Base-by-base conservation (phyloP, 73 alveolate genomes). In the Paramecium sexaurelia region DNA sequence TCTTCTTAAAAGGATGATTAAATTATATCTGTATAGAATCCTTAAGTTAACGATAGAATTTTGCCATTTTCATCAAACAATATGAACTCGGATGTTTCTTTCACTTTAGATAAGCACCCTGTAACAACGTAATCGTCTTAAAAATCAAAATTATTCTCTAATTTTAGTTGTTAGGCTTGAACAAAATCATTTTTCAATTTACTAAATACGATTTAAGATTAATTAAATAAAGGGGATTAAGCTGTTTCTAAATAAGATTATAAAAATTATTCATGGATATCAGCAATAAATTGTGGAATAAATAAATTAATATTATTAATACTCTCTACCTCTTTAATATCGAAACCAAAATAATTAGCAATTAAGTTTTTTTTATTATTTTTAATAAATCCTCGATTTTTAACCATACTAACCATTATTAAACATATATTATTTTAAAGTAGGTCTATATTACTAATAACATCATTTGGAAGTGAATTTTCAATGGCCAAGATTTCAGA, bases 401-500 rank as follows among this genome's bases (percentile, higher is more conserved):
- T 73, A 9, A 73, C 87, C 87, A 73, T 73, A 36, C 87, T 73
- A 1, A 73, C 17, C 56, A 32, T 32, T 0, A 73, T 32, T 20
- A 35, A 32, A 37, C 57, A 20, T 37, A 37, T 15, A 3, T 73
- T 73, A 32, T 73, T 66, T 17, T 73, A 35, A n/a, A 73, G 36
- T 0, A 73, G 10, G 9, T 73, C 45, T 17, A 73, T 32, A 20
- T 73, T 73, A 32, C 57, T 73, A 32, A 73, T 73, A 1, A 35
- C 36, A 73, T 73, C 87, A 73, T 41, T 73, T 73, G 87, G 45
- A n/a, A 66, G 83, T 0, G 83, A 29, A 66, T 73, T 20, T 13
- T 73, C 87, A 17, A 35, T 73, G 7, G 39, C 45, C 17, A 73
- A 20, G 1, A 73, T n/a, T 15, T 73, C 87, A 37, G 61, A 32